A percentile compares a stretch with the other conserved stretches of the same genome.
phyloP scores from a whole-genome alignment of 2,329 filamentous ascomycete genomes.

The Colletotrichum eremochloae region DNA sequence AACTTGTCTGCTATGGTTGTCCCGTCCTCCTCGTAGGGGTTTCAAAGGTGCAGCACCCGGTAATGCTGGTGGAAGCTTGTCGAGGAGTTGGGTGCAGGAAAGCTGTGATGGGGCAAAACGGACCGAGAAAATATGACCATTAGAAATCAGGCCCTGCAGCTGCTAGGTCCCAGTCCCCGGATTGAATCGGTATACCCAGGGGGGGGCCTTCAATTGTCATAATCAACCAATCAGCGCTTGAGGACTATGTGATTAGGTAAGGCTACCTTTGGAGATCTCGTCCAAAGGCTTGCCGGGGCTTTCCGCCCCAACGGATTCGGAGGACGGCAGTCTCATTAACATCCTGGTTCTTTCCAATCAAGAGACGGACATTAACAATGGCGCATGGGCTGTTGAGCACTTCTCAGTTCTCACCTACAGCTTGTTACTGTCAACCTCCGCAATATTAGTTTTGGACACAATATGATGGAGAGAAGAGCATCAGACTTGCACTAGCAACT shows the following conservation, averaged over 20 bases:
- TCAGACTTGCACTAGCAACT: conserved; percentile 12
- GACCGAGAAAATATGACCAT: conserved; percentile 26
- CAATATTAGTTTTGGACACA: too few relatives aligned
- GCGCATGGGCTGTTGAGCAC: not conserved
- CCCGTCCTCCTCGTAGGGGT: not conserved
- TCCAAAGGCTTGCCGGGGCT: conserved; percentile 31
- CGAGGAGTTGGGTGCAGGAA: not conserved
- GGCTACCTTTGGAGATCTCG: conserved; percentile 4
- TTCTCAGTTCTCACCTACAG: not conserved
- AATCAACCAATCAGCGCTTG: conserved; percentile 11
- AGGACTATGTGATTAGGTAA: conserved; percentile 17
- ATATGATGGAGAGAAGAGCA: not conserved
- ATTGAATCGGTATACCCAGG: conserved; percentile 42
- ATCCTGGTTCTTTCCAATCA: conserved; percentile 26
- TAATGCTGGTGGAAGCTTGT: conserved; percentile 3
- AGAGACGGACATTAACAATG: conserved; percentile 25
- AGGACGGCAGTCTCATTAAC: not conserved
- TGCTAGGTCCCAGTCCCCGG: conserved; percentile 31
- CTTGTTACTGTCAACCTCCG: not conserved
- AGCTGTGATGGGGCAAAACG: conserved; percentile 33
- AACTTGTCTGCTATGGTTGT: not conserved
- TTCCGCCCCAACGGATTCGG: conserved; percentile 38
- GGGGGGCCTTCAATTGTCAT: not conserved
- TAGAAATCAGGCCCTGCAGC: conserved; percentile 36
- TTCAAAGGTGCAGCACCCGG: conserved; percentile 1